Evolutionary conservation across 139 green algal genomes (phyloP), one percentile per base, ranked within the genome.

Genomic region (Chlamydomonas asymmetrica): DNA sequence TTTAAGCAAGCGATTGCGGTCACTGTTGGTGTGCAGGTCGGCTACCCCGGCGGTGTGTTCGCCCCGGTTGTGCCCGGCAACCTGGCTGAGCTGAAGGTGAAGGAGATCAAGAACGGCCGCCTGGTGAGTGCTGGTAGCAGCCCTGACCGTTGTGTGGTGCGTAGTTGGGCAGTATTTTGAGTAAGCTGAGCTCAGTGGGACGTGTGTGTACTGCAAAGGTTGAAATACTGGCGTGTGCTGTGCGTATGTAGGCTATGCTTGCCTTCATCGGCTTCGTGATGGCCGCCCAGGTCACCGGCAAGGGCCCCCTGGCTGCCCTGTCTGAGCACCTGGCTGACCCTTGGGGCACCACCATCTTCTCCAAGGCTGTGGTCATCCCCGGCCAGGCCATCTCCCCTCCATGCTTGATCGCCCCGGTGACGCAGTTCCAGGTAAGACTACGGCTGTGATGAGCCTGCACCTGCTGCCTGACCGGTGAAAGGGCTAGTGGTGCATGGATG

Each of bases 101-200:
- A 98, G 91, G 94, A 98, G 88, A 94, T 98, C 80, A 98, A 98
- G 91, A 98, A 98, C 88, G 92, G 92, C 52, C 89, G 92, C 66
- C 87, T 97, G 2, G 90, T 68, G 20, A 64, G 61, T 40, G 22
- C 20, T 18, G 22, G n/a, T n/a, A n/a, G n/a, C n/a, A n/a, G n/a
- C n/a, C n/a, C n/a, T n/a, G n/a, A n/a, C n/a, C n/a, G n/a, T n/a
- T n/a, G n/a, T n/a, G n/a, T n/a, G n/a, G n/a, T n/a, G n/a, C n/a
- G n/a, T n/a, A n/a, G n/a, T n/a, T n/a, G n/a, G n/a, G n/a, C n/a
- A n/a, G n/a, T n/a, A n/a, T n/a, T n/a, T n/a, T n/a, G n/a, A n/a
- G n/a, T n/a, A n/a, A n/a, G n/a, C n/a, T n/a, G n/a, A n/a, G n/a
- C n/a, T n/a, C n/a, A n/a, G n/a, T n/a, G n/a, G n/a, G n/a, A n/a